Evolutionary conservation across 164 flowering plant species (phyloP), one percentile per base, ranked within the genome.

Genomic region (Warburgia ugandensis): DNA sequence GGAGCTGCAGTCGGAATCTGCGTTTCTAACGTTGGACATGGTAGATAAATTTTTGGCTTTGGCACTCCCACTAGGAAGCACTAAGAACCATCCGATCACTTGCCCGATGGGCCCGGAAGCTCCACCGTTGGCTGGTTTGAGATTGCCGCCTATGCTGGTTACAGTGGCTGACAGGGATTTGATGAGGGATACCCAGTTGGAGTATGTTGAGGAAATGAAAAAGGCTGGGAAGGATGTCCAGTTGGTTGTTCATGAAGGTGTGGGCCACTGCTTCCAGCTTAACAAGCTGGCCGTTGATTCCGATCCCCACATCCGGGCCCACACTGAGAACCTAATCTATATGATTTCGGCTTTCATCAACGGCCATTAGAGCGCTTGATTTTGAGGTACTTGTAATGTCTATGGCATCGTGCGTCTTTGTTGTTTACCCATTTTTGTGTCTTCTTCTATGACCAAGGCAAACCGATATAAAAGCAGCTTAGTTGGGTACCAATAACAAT

Each of bases 31-130:
- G 0, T 68, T 78, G 5, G 84, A 71, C 52, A 87, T 87, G 96
- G 68, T 74, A 68, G 96, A 87, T 73, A 78, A 72, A 63, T 83
- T 83, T 45, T 13, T 86, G 55, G 38, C 37, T 0, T 12, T 81
- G 44, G 79, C 87, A 0, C 35, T 87, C 55, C 96, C 96, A 14
- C 44, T 30, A 3, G 86, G 86, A 6, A 40, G 64, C 55, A 76
- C 60, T 3, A 84, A 87, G 74, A 83, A 81, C 62, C 90, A 81
- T 51, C 87, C 86, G 5, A 59, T 80, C 4, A 87, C 96, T 4
- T 84, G 90, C 37, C 96, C 90, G 22, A 87, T 87, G 94, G 94
- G 92, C 39, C 10, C 48, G 1, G 69, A 40, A 3, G 85, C 81
- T 3, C 75, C 77, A 28, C 68, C 75, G 8, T 28, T 82, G 2